Evolutionary conservation across 306 rosid species (phyloP), one percentile per base, ranked within the genome.

Genomic region (Fragaria iinumae): DNA sequence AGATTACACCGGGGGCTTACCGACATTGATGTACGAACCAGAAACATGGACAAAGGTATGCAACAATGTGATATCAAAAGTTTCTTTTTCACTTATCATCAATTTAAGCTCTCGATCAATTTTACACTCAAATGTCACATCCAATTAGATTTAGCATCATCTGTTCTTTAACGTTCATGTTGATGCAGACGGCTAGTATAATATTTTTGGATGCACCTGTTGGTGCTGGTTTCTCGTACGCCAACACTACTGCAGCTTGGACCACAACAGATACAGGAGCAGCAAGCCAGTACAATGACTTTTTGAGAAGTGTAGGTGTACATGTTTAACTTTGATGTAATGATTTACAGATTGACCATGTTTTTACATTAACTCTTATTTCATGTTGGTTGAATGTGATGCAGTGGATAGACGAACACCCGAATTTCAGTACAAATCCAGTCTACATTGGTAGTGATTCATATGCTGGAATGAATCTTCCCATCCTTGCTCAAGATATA

Each of bases 391-490:
- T 34, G 69, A 34, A 64, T 73, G 29, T 27, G 74, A 53, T 68
- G 73, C 44, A 77, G 80, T 77, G 80, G 80, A 41, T 77, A 64
- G 62, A 65, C 3, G 66, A 38, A 67, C 78, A 80, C 60, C 79
- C 78, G 5, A 68, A 73, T 67, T 80, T 80, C 25, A 1, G 13
- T 8, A 29, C 56, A 18, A 80, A 80, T 34, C 83, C 75, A 0
- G 74, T 80, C 50, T 80, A 20, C 74, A 65, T 80, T 8, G 78
- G 78, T 8, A 74, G 75, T 8, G 83, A 80, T 73, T 80, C 83
- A 34, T 80, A 80, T 52, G 78, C 79, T 52, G 83, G 83, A 66
- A 73, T 74, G 6, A n/a, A 52, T 55, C 68, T 65, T 43, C 83
- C 83, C 23, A 73, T 73, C 23, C 73, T 80, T 44, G 83, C 78